phyloP scores from a whole-genome alignment of 2,329 filamentous ascomycete species.

The Penicillium sp. region DNA sequence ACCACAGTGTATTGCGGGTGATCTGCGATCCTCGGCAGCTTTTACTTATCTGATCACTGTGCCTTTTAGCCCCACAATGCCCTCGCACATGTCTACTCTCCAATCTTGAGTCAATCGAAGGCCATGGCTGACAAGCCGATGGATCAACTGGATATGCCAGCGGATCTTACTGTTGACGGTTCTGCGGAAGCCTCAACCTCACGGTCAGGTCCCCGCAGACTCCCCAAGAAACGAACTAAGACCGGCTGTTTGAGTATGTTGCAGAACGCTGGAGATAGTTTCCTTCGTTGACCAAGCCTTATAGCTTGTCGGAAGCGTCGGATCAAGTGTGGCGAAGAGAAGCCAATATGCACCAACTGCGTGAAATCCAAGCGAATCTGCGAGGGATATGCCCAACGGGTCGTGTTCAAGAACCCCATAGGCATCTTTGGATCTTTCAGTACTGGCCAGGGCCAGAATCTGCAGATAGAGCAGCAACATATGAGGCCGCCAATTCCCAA shows the following conservation, averaged over 20 bases:
- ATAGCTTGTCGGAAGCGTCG: conserved; percentile 86
- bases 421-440: conserved; percentile 33
- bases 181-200: conserved; percentile 14
- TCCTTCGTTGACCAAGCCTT: conserved; percentile 11
- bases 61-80: conserved; percentile 5
- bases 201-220: conserved; percentile 26
- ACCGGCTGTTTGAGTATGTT: conserved; percentile 83
- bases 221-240: conserved; percentile 72
- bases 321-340: conserved; percentile 94
- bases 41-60: conserved; percentile 1
- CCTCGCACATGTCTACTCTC: background rate
- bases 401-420: conserved; percentile 44
- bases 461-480: conserved; percentile 24
- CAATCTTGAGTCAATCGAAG: background rate
- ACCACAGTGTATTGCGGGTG: conserved; percentile 5
- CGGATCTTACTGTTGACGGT: background rate
- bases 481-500: conserved; percentile 20
- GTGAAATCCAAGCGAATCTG: conserved; percentile 49
- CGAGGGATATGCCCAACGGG: conserved; percentile 45
- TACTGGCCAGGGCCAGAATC: conserved; percentile 20
- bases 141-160: conserved; percentile 1
- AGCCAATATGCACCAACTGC: conserved; percentile 49
- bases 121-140: background rate
- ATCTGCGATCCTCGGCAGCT: conserved; percentile 11
- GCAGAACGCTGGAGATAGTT: background rate